These are phyloP conservation scores for Clavulina sp. DNA, from an alignment of 768 basidiomycete genomes.

Conservation along the genomic window DNA sequence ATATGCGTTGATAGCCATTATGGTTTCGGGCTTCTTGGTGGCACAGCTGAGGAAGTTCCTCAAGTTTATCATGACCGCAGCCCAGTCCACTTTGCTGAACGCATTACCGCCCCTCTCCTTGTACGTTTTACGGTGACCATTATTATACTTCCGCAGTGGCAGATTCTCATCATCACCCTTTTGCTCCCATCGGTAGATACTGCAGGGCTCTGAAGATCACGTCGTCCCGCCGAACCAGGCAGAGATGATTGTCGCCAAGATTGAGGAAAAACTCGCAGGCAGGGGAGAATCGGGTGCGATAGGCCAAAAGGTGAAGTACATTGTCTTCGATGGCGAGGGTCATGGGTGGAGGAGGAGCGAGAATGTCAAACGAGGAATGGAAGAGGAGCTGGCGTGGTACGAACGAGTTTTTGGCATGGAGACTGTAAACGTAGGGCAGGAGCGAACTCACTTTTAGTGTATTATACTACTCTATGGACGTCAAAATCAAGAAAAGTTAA, in stretches of 20 bases:
- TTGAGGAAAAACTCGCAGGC: constrained; percentile 29
- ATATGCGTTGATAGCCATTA: no score
- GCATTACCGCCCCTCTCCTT: constrained; percentile 44
- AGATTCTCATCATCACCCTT: no score
- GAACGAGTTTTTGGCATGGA: constrained; percentile 28
- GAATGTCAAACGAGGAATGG: constrained; percentile 35
- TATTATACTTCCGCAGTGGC: no score
- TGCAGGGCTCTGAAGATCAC: constrained; percentile 47
- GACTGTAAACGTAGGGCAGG: no score
- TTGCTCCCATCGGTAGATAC: constrained; percentile 27
- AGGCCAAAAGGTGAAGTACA: constrained; percentile 40
- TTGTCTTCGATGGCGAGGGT: constrained; percentile 46
- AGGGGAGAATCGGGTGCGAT: no score
- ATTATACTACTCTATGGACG: no score
- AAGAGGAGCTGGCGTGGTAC: constrained; percentile 38
- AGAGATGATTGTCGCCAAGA: constrained; percentile 34
- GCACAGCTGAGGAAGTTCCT: constrained; percentile 28
- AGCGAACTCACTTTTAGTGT: no score
- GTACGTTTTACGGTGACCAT: no score
- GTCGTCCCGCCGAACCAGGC: constrained; percentile 57
- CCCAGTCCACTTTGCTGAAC: constrained; percentile 41
- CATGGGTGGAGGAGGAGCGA: constrained; percentile 44
- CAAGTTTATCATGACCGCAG: constrained; percentile 42
- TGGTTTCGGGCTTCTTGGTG: constrained; percentile 54
- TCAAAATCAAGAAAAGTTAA: no score